Evolutionary conservation across 169 alveolate species (phyloP).

Genomic region (Perkinsus olseni): DNA sequence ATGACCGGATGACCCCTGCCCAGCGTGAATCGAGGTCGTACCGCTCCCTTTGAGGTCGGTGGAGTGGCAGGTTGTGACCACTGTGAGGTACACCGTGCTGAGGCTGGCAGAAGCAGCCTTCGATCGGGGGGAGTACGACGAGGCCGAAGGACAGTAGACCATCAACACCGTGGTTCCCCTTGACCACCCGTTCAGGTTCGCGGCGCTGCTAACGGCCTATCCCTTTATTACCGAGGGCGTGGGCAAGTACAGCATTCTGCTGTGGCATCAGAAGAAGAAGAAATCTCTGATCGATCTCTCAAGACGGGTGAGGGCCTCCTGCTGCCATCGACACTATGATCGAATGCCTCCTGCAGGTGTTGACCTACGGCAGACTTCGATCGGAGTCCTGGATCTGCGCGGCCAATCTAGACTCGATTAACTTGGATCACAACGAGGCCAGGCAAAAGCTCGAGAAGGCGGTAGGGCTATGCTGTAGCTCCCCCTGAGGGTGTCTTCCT

Average conservation of each 20-base stretch:
- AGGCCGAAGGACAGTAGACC: not conserved
- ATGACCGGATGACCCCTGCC: not conserved
- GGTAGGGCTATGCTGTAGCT: not conserved
- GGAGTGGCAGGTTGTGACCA: not conserved
- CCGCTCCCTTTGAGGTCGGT: not conserved
- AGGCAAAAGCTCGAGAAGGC: not conserved
- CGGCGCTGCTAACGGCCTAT: not conserved
- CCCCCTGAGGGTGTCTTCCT: not conserved
- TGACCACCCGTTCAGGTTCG: not conserved
- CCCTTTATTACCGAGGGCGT: not conserved
- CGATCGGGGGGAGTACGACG: not conserved
- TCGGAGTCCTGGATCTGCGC: not conserved
- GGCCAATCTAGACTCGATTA: not conserved
- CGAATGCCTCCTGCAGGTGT: not conserved
- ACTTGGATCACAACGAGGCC: not conserved
- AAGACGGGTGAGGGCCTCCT: not conserved
- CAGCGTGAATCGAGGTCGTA: not conserved
- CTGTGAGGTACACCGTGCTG: not conserved
- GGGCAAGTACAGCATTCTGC: not conserved
- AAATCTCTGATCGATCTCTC: not conserved
- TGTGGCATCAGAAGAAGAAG: not conserved
- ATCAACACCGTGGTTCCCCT: not conserved
- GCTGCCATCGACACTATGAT: not conserved
- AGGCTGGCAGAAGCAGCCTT: not conserved
- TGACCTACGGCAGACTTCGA: not conserved